phyloP scores from a whole-genome alignment of 2,329 filamentous ascomycete genomes.

The Exserohilum rostratum region DNA sequence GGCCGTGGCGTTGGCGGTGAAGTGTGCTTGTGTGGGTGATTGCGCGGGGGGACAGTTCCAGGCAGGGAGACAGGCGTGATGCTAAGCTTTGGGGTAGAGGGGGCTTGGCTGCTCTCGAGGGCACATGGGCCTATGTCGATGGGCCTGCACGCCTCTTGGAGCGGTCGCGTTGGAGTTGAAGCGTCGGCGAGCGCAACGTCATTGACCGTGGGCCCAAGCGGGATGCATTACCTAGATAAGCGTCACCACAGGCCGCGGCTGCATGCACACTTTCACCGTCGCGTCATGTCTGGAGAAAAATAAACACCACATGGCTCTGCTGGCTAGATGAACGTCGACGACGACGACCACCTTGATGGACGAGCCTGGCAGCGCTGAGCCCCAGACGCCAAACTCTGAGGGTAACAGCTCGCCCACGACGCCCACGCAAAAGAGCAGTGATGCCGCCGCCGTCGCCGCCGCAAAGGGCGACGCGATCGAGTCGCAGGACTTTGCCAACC shows the following conservation, averaged over 20 bases:
- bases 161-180: not conserved
- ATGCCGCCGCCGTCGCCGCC: constrained; percentile 22
- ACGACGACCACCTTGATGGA: constrained; percentile 30
- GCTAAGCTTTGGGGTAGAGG: too few species aligned
- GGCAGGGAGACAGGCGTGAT: not conserved
- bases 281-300: constrained; percentile 10
- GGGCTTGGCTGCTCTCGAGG: too few species aligned
- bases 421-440: constrained; percentile 50
- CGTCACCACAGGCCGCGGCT: constrained; percentile 10
- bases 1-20: not conserved
- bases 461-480: constrained; percentile 26
- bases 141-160: too few species aligned
- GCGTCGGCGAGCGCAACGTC: constrained; percentile 6
- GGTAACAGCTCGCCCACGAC: constrained; percentile 19
- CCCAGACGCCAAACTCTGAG: constrained; percentile 22
- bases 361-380: constrained; percentile 37
- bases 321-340: constrained; percentile 27
- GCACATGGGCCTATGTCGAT: too few species aligned
- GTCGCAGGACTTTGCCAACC: constrained; percentile 42
- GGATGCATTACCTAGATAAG: constrained; percentile 9
- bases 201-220: constrained; percentile 16
- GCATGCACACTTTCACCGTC: constrained; percentile 3
- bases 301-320: not conserved
- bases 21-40: not conserved
- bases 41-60: too few species aligned